phyloP scores from a whole-genome alignment of 2,329 filamentous ascomycete species.

The Pseudogymnoascus sp. region DNA sequence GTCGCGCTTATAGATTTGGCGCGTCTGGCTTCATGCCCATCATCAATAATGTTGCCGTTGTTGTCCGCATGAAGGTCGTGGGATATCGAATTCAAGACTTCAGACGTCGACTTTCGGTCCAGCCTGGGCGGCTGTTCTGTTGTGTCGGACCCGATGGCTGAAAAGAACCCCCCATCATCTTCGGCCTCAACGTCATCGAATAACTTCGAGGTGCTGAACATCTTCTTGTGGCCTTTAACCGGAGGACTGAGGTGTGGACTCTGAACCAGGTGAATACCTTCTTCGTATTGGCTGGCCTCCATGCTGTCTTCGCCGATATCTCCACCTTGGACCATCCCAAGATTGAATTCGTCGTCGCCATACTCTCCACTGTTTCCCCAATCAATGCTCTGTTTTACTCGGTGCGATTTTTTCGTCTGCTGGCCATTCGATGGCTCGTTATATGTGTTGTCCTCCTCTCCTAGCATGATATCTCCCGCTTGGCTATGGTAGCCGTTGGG shows the following conservation, averaged over 20 bases:
- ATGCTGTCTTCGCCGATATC: slow-evolving; percentile 31
- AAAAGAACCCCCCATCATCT: slow-evolving; percentile 52
- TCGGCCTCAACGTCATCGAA: slow-evolving; percentile 33
- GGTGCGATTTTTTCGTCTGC: not conserved
- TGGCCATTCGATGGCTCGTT: not conserved
- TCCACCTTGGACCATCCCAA: slow-evolving; percentile 15
- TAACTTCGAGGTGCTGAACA: slow-evolving; percentile 22
- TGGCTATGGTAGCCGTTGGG: slow-evolving; percentile 39
- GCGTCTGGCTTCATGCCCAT: slow-evolving; percentile 12
- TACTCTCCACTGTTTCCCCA: slow-evolving; percentile 7
- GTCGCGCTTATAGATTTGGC: slow-evolving; percentile 16
- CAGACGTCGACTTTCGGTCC: slow-evolving; percentile 61
- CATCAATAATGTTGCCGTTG: slow-evolving; percentile 16
- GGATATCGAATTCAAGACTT: slow-evolving; percentile 49
- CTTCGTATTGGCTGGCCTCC: slow-evolving; percentile 48
- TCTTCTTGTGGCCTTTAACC: slow-evolving; percentile 10
- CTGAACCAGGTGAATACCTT: slow-evolving; percentile 57
- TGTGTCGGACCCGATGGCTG: slow-evolving; percentile 21
- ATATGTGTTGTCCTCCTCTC: not conserved
- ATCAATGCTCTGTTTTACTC: not conserved
- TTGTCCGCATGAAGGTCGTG: slow-evolving; percentile 22
- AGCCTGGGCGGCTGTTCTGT: slow-evolving; percentile 31
- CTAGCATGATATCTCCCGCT: slow-evolving; percentile 40
- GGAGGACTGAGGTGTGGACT: slow-evolving; percentile 16
- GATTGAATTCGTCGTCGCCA: not conserved